These are phyloP conservation scores for Echeveria elegans DNA, from an alignment of 164 flowering plant species.

Conservation along the genomic window DNA sequence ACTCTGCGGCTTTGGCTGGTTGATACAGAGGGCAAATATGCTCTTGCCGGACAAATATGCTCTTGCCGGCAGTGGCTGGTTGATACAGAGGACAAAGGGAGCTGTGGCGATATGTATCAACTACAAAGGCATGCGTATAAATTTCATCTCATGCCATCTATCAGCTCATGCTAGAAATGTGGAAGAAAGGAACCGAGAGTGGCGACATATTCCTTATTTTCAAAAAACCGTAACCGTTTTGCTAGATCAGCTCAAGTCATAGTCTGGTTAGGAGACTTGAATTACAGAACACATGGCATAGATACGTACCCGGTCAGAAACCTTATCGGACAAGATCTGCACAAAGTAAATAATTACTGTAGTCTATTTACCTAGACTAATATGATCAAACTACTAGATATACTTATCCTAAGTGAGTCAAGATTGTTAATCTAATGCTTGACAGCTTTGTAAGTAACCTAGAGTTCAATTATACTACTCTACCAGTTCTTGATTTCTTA, in stretches of 20 bases:
- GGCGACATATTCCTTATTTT: constrained; percentile 42
- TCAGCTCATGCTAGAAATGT: constrained; percentile 71
- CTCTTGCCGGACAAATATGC: constrained; percentile 35
- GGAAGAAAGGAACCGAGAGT: constrained; percentile 57
- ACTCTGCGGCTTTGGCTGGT: constrained; percentile 50
- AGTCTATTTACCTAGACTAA: too few relatives aligned
- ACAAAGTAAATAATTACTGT: constrained; percentile 22
- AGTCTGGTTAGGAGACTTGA: constrained; percentile 74
- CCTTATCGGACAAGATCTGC: constrained; percentile 43
- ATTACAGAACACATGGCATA: constrained; percentile 61
- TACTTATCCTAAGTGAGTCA: too few relatives aligned
- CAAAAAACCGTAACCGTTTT: constrained; percentile 41
- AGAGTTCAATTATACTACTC: too few relatives aligned
- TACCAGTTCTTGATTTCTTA: too few relatives aligned
- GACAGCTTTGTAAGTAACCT: too few relatives aligned
- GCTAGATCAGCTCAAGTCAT: constrained; percentile 41
- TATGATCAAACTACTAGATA: too few relatives aligned
- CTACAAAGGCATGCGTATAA: constrained; percentile 44
- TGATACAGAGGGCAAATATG: constrained; percentile 61
- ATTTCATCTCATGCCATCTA: constrained; percentile 67
- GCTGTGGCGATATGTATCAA: constrained; percentile 60
- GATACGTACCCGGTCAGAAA: constrained; percentile 39
- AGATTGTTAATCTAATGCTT: too few relatives aligned
- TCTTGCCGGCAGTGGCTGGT: constrained; percentile 50
- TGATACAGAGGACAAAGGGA: constrained; percentile 64